Base-by-base conservation (phyloP, 2,329 filamentous ascomycete species). In the Claviceps paspali region DNA sequence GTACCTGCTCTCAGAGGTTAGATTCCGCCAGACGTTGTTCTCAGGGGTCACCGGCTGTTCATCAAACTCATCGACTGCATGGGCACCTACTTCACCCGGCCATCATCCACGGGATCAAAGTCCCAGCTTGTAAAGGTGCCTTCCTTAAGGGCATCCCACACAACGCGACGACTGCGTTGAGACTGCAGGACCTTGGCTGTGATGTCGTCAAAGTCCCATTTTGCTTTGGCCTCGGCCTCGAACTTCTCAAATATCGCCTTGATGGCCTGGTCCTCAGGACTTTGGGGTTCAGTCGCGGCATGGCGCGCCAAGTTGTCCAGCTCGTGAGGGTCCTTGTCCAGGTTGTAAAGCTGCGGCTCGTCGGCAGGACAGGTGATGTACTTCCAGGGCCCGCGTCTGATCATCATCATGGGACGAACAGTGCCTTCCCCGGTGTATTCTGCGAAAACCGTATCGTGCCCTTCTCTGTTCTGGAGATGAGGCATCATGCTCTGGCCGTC, bases 341-440 rank as follows among this genome's bases (percentile, higher is more conserved):
- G 66, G 59, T 95, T 82, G 66, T 76, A 95, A 10, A 95, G 71
- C 62, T 91, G 84, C 22, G 82, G 78, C 23, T 81, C 78, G 52
- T 95, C 87, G 17, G 78, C 79, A 6, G 86, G 77, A 50, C 85
- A 94, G 44, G 74, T 85, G 45, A 91, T 76, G 57, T 86, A 94
- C 65, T 95, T 95, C 84, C 84, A 95, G 33, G 72, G 68, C 7
- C 84, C 84, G 38, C 85, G 79, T 40, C 82, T 78, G 52, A 95
- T 95, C 87, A 95, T 95, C 68, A 93, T 84, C 39, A 92, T 73
- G 1, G 87, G 87, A 4, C 82, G 78, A 39, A 93, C 68, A 1
- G 87, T 94, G 33, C 87, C 87, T 60, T 95, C 87, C 35, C 85
- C 87, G 52, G 88, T 93, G 63, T 95, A 95, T 62, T 95, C 87